Percentiles rank a stretch among this genome's conserved stretches.
Conservation (phyloP, 768 basidiomycete genomes). For the Epithele typhae region DNA sequence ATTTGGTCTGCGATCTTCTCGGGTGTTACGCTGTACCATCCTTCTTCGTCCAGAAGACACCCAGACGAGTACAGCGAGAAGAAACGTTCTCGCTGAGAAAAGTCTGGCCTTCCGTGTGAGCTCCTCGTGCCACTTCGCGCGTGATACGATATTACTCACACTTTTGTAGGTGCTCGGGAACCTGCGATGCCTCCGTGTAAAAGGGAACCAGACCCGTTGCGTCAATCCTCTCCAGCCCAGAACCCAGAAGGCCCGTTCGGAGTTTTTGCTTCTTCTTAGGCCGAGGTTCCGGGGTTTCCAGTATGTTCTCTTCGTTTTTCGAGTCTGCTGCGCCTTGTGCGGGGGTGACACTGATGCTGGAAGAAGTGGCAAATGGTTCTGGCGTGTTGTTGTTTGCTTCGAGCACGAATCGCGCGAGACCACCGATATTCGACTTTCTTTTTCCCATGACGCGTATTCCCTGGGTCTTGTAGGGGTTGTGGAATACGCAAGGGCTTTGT, state of each 20-base stretch:
- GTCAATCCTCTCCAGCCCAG: conserved; percentile 47
- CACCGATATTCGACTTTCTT: conserved; percentile 9
- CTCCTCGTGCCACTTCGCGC: no score
- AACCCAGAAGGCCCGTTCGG: conserved; percentile 19
- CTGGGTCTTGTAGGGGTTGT: no score
- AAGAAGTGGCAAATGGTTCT: neutral
- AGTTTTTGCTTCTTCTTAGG: conserved; percentile 34
- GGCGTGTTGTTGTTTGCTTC: neutral
- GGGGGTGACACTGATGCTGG: no score
- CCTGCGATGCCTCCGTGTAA: conserved; percentile 58
- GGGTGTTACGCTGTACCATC: conserved; percentile 98
- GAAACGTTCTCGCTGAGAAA: conserved; percentile 74
- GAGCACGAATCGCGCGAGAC: conserved; percentile 8
- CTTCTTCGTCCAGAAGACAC: conserved; percentile 87
- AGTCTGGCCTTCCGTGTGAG: no score
- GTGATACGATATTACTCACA: no score
- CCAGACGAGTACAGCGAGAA: conserved; percentile 80
- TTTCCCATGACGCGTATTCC: conserved; percentile 10
- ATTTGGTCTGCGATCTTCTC: conserved; percentile 91
- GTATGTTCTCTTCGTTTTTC: neutral
- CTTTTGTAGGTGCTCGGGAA: conserved; percentile 77
- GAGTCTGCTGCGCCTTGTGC: no score
- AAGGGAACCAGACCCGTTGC: conserved; percentile 71
- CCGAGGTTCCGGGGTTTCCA: conserved; percentile 8
- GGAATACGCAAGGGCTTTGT: no score